phyloP scores from a whole-genome alignment of 371 early-diverging fungal genomes.

The Chytridium lagenaria region DNA sequence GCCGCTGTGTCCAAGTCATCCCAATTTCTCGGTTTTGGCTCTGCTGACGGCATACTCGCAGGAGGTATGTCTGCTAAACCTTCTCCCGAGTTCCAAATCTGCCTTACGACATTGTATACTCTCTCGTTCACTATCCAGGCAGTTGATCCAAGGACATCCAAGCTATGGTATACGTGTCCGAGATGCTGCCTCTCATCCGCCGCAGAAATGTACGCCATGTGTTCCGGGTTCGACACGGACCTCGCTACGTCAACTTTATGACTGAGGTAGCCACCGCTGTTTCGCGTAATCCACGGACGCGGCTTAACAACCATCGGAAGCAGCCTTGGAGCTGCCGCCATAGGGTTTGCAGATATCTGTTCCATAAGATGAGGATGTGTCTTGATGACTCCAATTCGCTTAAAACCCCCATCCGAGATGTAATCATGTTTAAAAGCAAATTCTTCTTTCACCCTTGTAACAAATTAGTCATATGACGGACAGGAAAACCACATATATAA shows the following conservation, averaged over 20 bases:
- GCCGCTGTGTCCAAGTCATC: slow-evolving; percentile 54
- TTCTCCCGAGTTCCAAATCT: slow-evolving; percentile 90
- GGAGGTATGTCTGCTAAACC: slow-evolving; percentile 80
- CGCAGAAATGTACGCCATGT: slow-evolving; percentile 75
- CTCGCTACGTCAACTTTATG: slow-evolving; percentile 73
- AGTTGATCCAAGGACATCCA: slow-evolving; percentile 91
- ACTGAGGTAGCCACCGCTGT: slow-evolving; percentile 90
- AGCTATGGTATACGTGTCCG: slow-evolving; percentile 69
- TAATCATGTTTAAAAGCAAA: slow-evolving; percentile 87
- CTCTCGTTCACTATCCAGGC: slow-evolving; percentile 88
- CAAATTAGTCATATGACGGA: slow-evolving; percentile 9
- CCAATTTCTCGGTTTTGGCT: slow-evolving; percentile 71
- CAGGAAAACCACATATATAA: slow-evolving; percentile 5
- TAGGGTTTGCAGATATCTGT: slow-evolving; percentile 68
- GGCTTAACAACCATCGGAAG: slow-evolving; percentile 96
- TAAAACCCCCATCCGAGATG: slow-evolving; percentile 58
- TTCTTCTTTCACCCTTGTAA: slow-evolving; percentile 49
- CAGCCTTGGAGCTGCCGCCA: slow-evolving; percentile 73
- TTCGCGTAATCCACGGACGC: slow-evolving; percentile 90
- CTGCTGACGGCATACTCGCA: slow-evolving; percentile 48
- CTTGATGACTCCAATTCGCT: slow-evolving; percentile 76
- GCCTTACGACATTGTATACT: slow-evolving; percentile 77
- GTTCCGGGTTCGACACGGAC: slow-evolving; percentile 72
- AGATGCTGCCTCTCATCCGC: slow-evolving; percentile 83
- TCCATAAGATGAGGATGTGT: slow-evolving; percentile 74